A percentile compares a stretch with the other conserved stretches of the same genome.
Conservation (phyloP, 148 eudicot species). For the Arctostaphylos glauca region DNA sequence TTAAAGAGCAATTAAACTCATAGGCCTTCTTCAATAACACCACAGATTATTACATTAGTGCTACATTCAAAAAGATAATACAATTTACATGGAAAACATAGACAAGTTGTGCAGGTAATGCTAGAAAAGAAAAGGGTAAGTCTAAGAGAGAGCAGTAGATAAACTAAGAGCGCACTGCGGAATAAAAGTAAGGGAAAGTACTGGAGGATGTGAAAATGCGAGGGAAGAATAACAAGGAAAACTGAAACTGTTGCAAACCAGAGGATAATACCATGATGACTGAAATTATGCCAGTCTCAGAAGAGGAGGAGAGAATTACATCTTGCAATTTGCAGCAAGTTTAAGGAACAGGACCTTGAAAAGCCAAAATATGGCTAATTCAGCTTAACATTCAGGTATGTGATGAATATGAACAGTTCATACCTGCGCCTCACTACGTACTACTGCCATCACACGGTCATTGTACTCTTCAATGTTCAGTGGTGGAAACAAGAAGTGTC, state of each 20-base stretch:
- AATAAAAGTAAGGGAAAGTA: background rate
- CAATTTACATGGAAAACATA: background rate
- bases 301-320: background rate
- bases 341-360: background rate
- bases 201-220: background rate
- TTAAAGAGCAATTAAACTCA: background rate
- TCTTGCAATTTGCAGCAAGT: constrained; percentile 4
- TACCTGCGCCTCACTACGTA: constrained; percentile 95
- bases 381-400: background rate
- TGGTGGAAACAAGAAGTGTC: constrained; percentile 89
- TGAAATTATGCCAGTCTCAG: background rate
- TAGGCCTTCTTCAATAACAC: background rate
- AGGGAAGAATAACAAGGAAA: background rate
- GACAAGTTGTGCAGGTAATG: background rate
- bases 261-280: background rate
- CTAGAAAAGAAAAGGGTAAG: background rate
- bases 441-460: constrained; percentile 92
- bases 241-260: background rate
- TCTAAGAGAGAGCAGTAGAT: background rate
- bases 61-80: background rate
- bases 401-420: constrained; percentile 5
- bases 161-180: too few species aligned
- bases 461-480: constrained; percentile 88
- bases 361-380: background rate
- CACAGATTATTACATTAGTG: background rate